Evolutionary conservation across 129 eudicot species (phyloP).

Genomic region (Gnaphalium uliginosum): DNA sequence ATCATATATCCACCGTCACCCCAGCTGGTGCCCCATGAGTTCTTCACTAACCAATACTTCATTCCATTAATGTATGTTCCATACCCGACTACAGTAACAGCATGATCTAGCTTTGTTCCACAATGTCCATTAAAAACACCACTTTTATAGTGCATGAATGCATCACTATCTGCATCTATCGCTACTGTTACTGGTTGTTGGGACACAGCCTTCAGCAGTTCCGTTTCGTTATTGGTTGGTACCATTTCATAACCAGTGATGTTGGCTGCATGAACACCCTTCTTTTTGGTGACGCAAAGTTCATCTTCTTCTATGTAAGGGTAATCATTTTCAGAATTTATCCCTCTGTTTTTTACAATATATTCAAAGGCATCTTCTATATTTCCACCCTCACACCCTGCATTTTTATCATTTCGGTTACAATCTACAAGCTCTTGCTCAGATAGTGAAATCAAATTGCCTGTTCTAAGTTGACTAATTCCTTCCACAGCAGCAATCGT

Average conservation of each 20-base stretch:
- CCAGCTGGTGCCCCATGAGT: conserved; percentile 80
- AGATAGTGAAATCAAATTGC: conserved; percentile 46
- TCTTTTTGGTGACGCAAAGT: conserved; percentile 32
- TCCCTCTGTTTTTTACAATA: conserved; percentile 43
- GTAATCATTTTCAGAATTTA: conserved; percentile 41
- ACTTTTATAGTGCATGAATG: conserved; percentile 20
- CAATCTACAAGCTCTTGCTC: conserved; percentile 61
- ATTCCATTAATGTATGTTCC: conserved; percentile 62
- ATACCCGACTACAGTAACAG: conserved; percentile 73
- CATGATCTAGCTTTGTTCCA: conserved; percentile 65
- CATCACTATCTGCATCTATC: conserved; percentile 11
- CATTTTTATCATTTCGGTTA: conserved; percentile 32
- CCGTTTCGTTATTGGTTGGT: conserved; percentile 34
- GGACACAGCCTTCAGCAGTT: conserved; percentile 29
- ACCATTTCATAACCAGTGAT: conserved; percentile 32
- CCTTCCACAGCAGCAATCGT: conserved; percentile 57
- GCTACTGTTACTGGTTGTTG: conserved; percentile 31
- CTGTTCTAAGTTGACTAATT: conserved; percentile 42
- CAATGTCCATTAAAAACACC: conserved; percentile 46
- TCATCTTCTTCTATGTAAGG: conserved; percentile 46
- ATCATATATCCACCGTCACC: conserved; percentile 74
- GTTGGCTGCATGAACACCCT: conserved; percentile 11
- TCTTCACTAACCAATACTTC: conserved; percentile 76
- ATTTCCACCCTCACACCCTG: conserved; percentile 49
- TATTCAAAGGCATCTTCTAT: conserved; percentile 47